Base-by-base conservation (phyloP, 805 yeast species). In the Yamadazyma phyllophila region DNA sequence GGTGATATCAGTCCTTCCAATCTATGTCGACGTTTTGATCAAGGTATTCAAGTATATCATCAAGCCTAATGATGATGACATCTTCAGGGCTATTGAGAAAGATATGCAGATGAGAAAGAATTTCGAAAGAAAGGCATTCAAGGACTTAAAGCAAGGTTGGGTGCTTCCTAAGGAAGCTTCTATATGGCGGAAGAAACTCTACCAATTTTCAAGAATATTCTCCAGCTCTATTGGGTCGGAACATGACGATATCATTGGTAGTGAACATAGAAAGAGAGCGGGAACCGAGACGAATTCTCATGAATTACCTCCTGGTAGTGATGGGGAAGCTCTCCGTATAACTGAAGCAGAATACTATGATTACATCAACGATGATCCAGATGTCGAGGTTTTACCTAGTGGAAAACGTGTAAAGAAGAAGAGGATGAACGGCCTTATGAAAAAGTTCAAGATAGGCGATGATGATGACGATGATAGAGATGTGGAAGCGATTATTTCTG, bases 101-200 rank as follows among this genome's bases (percentile, higher is more conserved):
- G 85, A 83, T 56, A 66, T 78, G 13, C 78, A 73, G 10, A 69
- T 91, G 57, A 76, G 94, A 55, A 77, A 78, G 51, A 73, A 77
- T 35, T 74, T 94, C 55, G 98, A 94, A 62, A 63, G 77, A 26
- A 83, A 77, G 35, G 84, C 97, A 0, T 83, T 74, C 56, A 72
- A 72, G 24, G 95, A 90, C 51, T 73, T 94, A 62, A 69, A 76
- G 41, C 94, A 87, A 60, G 84, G 95, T 2, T 86, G 95, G 96
- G 76, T 76, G 3, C 81, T 85, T 80, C 70, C 71, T 3, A 68
- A 66, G 43, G 85, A 82, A 46, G 54, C 62, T 1, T 68, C 74
- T 20, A 53, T 70, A 2, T 46, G 49, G 47, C 39, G 32, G 26
- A 41, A 39, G 26, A 41, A 15, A 15, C 31, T 26, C 7, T 32